Evolutionary conservation across 345 rosid species (phyloP).

Genomic region (Aquilaria sinensis): DNA sequence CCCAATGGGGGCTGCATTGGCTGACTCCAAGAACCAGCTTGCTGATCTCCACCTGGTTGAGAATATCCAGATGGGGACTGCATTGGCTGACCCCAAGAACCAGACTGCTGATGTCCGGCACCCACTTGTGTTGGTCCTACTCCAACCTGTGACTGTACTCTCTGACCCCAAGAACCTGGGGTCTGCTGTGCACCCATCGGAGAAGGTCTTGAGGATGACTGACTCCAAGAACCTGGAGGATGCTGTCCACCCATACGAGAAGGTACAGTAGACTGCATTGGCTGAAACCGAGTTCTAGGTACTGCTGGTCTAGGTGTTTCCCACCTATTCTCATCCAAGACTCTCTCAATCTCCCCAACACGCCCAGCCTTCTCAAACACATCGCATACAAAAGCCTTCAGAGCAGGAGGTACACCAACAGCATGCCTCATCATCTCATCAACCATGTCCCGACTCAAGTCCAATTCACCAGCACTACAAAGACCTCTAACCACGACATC

Average conservation of each 20-base stretch:
- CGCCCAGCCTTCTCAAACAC: conserved; percentile 53
- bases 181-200: conserved; percentile 10
- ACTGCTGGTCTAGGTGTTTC: conserved; percentile 20
- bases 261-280: not conserved
- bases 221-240: conserved; percentile 20
- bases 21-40: too few relatives aligned
- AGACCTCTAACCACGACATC: conserved; percentile 85
- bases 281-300: conserved; percentile 3
- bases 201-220: conserved; percentile 19
- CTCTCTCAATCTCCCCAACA: conserved; percentile 57
- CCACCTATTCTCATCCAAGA: conserved; percentile 47
- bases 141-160: too few relatives aligned
- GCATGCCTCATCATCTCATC: conserved; percentile 62
- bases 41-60: not conserved
- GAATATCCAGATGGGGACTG: not conserved
- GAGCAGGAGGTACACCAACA: conserved; percentile 58
- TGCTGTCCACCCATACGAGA: conserved; percentile 17
- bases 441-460: conserved; percentile 41
- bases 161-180: too few relatives aligned
- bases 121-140: conserved; percentile 9
- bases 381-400: conserved; percentile 41
- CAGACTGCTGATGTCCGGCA: conserved; percentile 17
- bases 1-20: conserved; percentile 12
- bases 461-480: conserved; percentile 60
- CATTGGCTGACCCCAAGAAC: too few relatives aligned